Evolutionary conservation across 164 flowering plant species (phyloP), one percentile per base, ranked within the genome.

Genomic region (Litsea cubeba): DNA sequence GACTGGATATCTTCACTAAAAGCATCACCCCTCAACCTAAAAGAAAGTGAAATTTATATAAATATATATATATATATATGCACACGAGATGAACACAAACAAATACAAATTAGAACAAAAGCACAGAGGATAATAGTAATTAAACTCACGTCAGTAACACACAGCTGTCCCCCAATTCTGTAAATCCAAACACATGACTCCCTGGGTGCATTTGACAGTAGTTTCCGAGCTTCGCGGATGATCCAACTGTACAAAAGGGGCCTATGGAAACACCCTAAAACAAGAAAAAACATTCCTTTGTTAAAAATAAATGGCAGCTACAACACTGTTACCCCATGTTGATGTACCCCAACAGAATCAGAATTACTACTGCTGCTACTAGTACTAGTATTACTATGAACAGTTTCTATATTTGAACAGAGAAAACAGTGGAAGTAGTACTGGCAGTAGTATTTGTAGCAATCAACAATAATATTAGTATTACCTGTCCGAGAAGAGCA

Each of bases 241-340:
- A 78, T 3, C 98, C 97, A 80, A 93, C 83, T 0, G 95, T 85
- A 77, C 99, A 93, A 77, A 88, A 93, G 5, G 98, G 94, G 66
- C 97, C 99, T 74, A 95, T 74, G 20, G 95, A 86, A 65, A 90
- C 91, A 74, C 90, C 93, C 98, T 93, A 78, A 63, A 77, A 66
- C 60, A 54, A 18, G 18, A 1, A 12, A 18, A 18, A 54, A 4
- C 60, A 54, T 54, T 15, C 60, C 18, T 2, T 54, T 54, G 60
- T 54, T 14, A 54, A 54, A 54, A 35, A 1, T 30, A 30, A 30
- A 30, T 30, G 46, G 46, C 8, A 6, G 32, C 32, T 30, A 35
- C 7, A 6, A 35, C 46, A 35, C 5, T 4, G 46, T 35, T 7
- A 3, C 46, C 60, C 60, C 60, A 54, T 54, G n/a, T 54, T 54